These are phyloP conservation scores for Pseudoperonospora humuli DNA, from an alignment of 352 stramenopile species.

Conservation along the genomic window DNA sequence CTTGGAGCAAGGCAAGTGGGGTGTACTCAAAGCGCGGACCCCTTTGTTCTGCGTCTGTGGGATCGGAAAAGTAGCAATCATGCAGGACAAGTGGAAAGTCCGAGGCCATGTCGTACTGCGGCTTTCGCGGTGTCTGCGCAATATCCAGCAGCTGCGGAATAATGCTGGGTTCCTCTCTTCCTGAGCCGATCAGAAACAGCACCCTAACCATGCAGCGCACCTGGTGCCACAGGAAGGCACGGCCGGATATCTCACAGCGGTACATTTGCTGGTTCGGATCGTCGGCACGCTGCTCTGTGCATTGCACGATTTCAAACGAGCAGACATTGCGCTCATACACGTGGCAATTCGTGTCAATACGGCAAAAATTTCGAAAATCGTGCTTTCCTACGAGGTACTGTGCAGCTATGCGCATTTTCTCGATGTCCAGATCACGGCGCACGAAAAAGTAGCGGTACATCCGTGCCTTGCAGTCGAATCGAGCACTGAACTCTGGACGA, in stretches of 20 bases:
- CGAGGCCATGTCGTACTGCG: slow-evolving; percentile 92
- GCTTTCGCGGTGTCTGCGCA: slow-evolving; percentile 67
- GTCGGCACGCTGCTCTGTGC: slow-evolving; percentile 27
- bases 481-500: slow-evolving; percentile 86
- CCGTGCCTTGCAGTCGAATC: slow-evolving; percentile 90
- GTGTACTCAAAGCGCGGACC: slow-evolving; percentile 62
- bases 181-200: slow-evolving; percentile 92
- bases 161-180: slow-evolving; percentile 86
- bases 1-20: slow-evolving; percentile 63
- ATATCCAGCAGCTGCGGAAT: slow-evolving; percentile 91
- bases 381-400: slow-evolving; percentile 89
- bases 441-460: slow-evolving; percentile 98
- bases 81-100: slow-evolving; percentile 96
- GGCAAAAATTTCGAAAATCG: slow-evolving; percentile 99
- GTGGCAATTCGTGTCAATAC: slow-evolving; percentile 96
- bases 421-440: slow-evolving; percentile 53
- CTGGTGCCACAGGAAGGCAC: slow-evolving; percentile 99
- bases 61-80: slow-evolving; percentile 90
- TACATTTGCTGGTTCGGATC: slow-evolving; percentile 59
- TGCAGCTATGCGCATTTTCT: slow-evolving; percentile 85
- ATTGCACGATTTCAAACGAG: slow-evolving; percentile 80
- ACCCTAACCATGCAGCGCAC: slow-evolving; percentile 97
- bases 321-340: slow-evolving; percentile 89
- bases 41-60: slow-evolving; percentile 5
- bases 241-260: slow-evolving; percentile 74